Base-by-base conservation (phyloP, 2,329 filamentous ascomycete species). In the Xylariaceae sp. region DNA sequence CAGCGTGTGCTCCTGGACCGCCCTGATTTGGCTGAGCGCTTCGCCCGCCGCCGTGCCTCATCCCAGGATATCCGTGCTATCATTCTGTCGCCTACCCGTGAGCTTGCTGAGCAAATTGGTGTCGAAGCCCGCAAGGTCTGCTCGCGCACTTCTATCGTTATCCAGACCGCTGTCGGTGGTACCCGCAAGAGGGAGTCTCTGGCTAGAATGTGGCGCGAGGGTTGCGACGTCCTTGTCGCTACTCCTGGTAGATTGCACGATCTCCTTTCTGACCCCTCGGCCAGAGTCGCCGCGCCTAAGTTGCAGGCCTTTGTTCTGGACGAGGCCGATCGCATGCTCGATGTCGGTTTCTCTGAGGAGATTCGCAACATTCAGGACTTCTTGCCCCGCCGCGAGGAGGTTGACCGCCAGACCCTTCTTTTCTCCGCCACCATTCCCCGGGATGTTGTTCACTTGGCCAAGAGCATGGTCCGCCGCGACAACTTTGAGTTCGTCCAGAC, bases 321-420 rank as follows among this genome's bases (percentile, higher is more conserved):
- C 68, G 94, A 99, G 80, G 94, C 94, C 69, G 94, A 99, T 76
- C 90, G 94, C 68, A 97, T 99, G 90, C 83, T 99, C 72, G 94
- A 99, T 78, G 94, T 96, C 80, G 94, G 89, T 2, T 93, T 93
- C 69, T 79, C 87, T 58, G 78, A 79, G 41, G 87, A 86, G 58
- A 81, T 93, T 54, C 74, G 79, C 53, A 73, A 82, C 1, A 90
- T 93, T 57, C 75, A 85, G 58, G 60, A 71, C 0, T 70, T 75
- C 49, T 80, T 97, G 8, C 93, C 93, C 2, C 76, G 81, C 51
- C 81, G 82, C 5, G 67, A 73, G 0, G 74, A 86, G 55, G 83
- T 87, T 61, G 81, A 88, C 56, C 86, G 93, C 53, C 94, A 99
- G 74, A 97, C 92, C 5, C 85, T 99, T 68, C 87, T 99, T 74